Evolutionary conservation across 805 yeast species (phyloP).

Genomic region (Torulaspora microellipsoides): DNA sequence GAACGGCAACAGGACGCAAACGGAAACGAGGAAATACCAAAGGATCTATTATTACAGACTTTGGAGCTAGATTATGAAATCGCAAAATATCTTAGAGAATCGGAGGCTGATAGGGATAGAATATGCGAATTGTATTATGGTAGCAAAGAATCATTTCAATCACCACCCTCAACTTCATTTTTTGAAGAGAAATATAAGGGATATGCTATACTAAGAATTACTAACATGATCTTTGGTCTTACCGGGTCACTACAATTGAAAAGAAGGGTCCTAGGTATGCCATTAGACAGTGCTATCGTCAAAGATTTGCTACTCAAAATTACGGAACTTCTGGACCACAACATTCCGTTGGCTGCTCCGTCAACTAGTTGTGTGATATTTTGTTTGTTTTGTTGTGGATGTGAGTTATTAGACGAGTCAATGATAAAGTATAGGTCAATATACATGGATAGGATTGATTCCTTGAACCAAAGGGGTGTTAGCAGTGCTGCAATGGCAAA

Average conservation of each 20-base stretch:
- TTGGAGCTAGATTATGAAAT: slow-evolving; percentile 38
- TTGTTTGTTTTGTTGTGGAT: slow-evolving; percentile 24
- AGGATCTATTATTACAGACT: slow-evolving; percentile 28
- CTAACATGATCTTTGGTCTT: slow-evolving; percentile 49
- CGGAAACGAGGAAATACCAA: slow-evolving; percentile 18
- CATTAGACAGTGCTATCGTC: slow-evolving; percentile 44
- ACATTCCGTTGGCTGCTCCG: slow-evolving; percentile 20
- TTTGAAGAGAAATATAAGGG: slow-evolving; percentile 10
- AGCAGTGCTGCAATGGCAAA: slow-evolving; percentile 21
- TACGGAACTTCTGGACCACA: slow-evolving; percentile 20
- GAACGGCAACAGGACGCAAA: slow-evolving; percentile 14
- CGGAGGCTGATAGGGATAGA: slow-evolving; percentile 29
- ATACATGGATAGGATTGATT: slow-evolving; percentile 13
- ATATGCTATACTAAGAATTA: slow-evolving; percentile 38
- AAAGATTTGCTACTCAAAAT: slow-evolving; percentile 28
- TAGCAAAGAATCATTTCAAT: not conserved
- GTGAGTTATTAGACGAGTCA: slow-evolving; percentile 17
- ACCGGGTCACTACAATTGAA: slow-evolving; percentile 55
- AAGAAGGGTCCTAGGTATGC: slow-evolving; percentile 49
- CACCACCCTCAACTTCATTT: slow-evolving; percentile 1
- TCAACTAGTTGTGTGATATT: slow-evolving; percentile 19
- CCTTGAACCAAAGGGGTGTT: slow-evolving; percentile 16
- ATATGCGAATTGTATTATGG: slow-evolving; percentile 14
- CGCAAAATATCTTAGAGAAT: slow-evolving; percentile 19
- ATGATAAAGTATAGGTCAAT: slow-evolving; percentile 12